phyloP scores from a whole-genome alignment of 2,329 filamentous ascomycete species.

The Colletotrichum eleusines region DNA sequence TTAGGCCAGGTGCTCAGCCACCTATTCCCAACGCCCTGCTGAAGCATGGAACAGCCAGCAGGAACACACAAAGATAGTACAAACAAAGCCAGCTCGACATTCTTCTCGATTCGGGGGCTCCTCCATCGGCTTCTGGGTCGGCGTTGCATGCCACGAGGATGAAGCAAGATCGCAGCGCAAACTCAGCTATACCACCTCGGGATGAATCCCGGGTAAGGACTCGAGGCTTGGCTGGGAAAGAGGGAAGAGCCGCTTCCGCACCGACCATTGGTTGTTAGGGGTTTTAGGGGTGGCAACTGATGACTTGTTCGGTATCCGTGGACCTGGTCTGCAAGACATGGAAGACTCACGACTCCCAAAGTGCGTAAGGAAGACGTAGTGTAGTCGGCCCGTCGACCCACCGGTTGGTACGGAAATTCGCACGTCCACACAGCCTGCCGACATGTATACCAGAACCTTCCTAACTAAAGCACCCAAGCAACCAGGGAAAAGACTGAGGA shows the following conservation, averaged over 20 bases:
- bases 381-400: slow-evolving; percentile 7
- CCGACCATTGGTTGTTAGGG: background rate
- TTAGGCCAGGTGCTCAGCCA: slow-evolving; percentile 7
- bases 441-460: background rate
- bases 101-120: slow-evolving; percentile 6
- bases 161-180: slow-evolving; percentile 20
- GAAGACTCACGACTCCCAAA: slow-evolving; percentile 5
- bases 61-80: slow-evolving; percentile 9
- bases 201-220: slow-evolving; percentile 1
- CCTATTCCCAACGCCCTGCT: background rate
- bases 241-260: slow-evolving; percentile 1
- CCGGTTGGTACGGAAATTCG: slow-evolving; percentile 1
- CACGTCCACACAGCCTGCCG: slow-evolving; percentile 14
- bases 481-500: background rate
- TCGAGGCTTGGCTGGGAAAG: background rate
- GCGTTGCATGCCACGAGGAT: slow-evolving; percentile 19
- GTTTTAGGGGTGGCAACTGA: slow-evolving; percentile 1
- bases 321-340: background rate
- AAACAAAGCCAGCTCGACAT: slow-evolving; percentile 4
- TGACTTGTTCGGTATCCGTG: background rate
- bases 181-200: slow-evolving; percentile 17
- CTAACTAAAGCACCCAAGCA: background rate
- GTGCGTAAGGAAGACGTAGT: background rate
- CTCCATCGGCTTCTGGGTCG: slow-evolving; percentile 9
- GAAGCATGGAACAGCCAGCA: background rate